Evolutionary conservation across 805 yeast species (phyloP).

Genomic region (Priceomyces castillae): DNA sequence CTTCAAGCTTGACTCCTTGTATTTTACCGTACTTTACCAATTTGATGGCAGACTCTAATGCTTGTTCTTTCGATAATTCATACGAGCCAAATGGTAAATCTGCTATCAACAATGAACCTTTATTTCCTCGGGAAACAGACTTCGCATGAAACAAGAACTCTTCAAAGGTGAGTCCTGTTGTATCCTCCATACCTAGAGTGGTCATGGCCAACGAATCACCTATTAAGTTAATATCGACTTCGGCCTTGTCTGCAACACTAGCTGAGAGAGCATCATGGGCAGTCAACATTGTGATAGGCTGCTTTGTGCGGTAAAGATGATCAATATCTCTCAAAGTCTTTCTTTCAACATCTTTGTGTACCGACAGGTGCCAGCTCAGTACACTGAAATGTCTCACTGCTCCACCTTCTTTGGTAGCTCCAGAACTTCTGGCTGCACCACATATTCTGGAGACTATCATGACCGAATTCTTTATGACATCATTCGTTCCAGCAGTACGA

Average conservation of each 20-base stretch:
- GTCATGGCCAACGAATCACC: conserved; percentile 97
- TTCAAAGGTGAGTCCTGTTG: conserved; percentile 73
- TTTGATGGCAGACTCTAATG: conserved; percentile 54
- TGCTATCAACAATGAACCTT: conserved; percentile 65
- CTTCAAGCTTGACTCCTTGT: conserved; percentile 83
- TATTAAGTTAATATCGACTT: conserved; percentile 67
- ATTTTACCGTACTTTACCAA: conserved; percentile 56
- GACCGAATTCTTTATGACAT: no score
- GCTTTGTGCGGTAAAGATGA: conserved; percentile 15
- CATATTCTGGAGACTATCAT: no score
- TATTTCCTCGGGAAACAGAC: conserved; percentile 73
- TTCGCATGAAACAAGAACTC: conserved; percentile 75
- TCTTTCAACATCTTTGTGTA: conserved; percentile 7
- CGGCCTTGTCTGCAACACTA: conserved; percentile 60
- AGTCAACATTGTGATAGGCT: conserved; percentile 54
- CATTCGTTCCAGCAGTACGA: no score
- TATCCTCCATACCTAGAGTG: conserved; percentile 73
- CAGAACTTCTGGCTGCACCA: no score
- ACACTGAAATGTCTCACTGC: neutral
- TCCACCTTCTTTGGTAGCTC: neutral
- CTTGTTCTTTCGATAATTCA: conserved; percentile 63
- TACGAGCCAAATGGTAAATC: conserved; percentile 90
- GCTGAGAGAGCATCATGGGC: conserved; percentile 87
- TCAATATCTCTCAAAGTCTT: conserved; percentile 22
- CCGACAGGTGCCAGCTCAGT: neutral